Evolutionary conservation across 768 basidiomycete genomes (phyloP), one percentile per base, ranked within the genome.

Genomic region (Termitomyces titanicus): DNA sequence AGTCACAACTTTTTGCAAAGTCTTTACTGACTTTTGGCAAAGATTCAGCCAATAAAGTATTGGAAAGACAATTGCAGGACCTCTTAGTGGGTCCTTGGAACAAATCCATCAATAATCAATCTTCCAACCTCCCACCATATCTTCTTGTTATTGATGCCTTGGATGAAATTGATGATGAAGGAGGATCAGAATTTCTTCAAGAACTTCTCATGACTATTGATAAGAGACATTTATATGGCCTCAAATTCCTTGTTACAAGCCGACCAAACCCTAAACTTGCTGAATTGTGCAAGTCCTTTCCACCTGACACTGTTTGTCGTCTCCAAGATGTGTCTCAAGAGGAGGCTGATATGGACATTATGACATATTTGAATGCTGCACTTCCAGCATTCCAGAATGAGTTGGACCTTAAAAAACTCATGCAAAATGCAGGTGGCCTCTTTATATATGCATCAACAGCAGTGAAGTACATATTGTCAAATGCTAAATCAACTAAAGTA

Each of bases 201-300:
- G 52, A 53, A 9, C 43, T 53, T 2, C 53, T 54, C 22, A 17
- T 2, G 25, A 37, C 46, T 27, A 27, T 54, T 45, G 18, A 47
- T 9, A 5, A 48, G 7, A 25, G 38, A 47, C 18, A 33, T 27
- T 42, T 42, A 40, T 37, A 48, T 15, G 29, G 29, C 9, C 29
- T 29, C 9, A 29, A 29, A 29, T 29, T 29, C 29, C 29, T 29
- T 29, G 29, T 64, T n/a, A 64, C 63, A 15, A 66, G 65, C 48
- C 60, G 63, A 25, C 37, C 51, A 33, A 58, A 35, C 25, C 46
- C n/a, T 55, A 12, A 55, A 5, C 47, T 66, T 42, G 65, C 60
- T 37, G 20, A 48, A 18, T 42, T 64, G 33, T 64, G 63, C 37
- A 43, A 33, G 18, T 54, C 56, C 31, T 60, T 64, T 18, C 25